Base-by-base conservation (phyloP, 192 early-diverging fungal genomes). In the Entrophospora sp. region DNA sequence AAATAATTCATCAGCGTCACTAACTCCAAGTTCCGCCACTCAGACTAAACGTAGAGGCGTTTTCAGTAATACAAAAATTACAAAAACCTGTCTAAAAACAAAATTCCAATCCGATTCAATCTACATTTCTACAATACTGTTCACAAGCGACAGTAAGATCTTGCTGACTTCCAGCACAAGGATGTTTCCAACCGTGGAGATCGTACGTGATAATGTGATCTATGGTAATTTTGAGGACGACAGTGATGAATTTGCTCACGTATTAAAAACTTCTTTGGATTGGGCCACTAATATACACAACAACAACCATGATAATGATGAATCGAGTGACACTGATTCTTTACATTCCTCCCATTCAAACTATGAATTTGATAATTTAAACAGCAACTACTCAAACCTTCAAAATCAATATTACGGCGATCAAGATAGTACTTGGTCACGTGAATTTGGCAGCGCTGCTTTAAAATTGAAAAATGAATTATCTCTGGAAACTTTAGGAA, bases 131-230 rank as follows among this genome's bases (percentile, higher is more conserved):
- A 48, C 68, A 9, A 64, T 77, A 24, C 40, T 77, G n/a, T 56
- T 77, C 52, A 74, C 69, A 36, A 77, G 75, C 38, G 75, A 77
- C 20, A 73, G 63, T 46, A 77, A 74, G 46, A 68, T 77, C 31
- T 45, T 77, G 1, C 64, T 77, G 13, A 73, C 52, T 18, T 66
- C 64, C 6, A 37, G 64, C 20, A 32, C 46, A 16, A 52, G 38
- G 43, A 55, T 66, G 52, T 66, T 66, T 44, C 64, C 64, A 36
- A 66, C 64, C 32, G 3, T 66, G 5, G 64, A 66, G 32, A 22
- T 66, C 9, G 43, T 66, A 28, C 51, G 38, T 10, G 71, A 72
- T 51, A 31, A 28, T 9, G 45, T 20, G 36, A 43, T 63, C 31
- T 72, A 45, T 43, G 43, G 38, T 20, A 68, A 49, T 18, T 62